These are phyloP conservation scores for Lunasporangiospora selenospora DNA, from an alignment of 192 early-diverging fungal genomes.

Conservation along the genomic window DNA sequence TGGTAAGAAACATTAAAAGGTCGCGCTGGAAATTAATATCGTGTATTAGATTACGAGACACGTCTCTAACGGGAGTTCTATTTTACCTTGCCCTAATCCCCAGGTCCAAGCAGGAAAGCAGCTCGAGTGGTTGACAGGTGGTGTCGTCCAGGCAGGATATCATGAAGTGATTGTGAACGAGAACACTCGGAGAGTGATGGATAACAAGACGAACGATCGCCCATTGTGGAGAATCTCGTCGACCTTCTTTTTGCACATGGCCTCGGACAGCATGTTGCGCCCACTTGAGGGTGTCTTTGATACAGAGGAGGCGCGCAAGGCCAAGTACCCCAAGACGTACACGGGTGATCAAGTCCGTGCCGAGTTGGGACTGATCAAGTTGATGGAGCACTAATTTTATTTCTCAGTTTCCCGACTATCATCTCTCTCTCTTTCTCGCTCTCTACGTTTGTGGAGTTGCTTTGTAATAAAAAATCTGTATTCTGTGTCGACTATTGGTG, in stretches of 20 bases:
- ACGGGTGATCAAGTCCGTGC: constrained; percentile 68
- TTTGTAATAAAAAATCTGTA: too few species aligned
- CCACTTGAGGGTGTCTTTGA: constrained; percentile 57
- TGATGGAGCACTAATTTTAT: constrained; percentile 50
- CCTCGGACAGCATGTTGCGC: constrained; percentile 65
- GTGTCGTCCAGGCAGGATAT: constrained; percentile 67
- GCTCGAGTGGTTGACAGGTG: constrained; percentile 73
- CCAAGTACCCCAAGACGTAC: constrained; percentile 66
- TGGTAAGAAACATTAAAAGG: too few species aligned
- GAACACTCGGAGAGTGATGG: constrained; percentile 57
- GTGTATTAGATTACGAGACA: neutral
- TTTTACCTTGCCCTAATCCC: neutral
- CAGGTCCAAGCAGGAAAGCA: constrained; percentile 66
- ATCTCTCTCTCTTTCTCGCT: neutral
- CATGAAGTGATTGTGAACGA: constrained; percentile 75
- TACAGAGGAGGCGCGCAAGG: constrained; percentile 52
- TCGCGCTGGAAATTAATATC: too few species aligned
- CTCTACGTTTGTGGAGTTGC: too few species aligned
- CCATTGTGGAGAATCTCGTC: constrained; percentile 78
- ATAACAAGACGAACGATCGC: constrained; percentile 57
- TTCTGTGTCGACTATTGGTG: too few species aligned
- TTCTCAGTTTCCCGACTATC: too few species aligned
- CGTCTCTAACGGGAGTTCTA: neutral
- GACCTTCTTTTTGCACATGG: constrained; percentile 76
- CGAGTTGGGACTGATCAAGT: constrained; percentile 70